These are phyloP conservation scores for Chaetomiaceae sp. DNA, from an alignment of 2,329 filamentous ascomycete species.

Conservation along the genomic window DNA sequence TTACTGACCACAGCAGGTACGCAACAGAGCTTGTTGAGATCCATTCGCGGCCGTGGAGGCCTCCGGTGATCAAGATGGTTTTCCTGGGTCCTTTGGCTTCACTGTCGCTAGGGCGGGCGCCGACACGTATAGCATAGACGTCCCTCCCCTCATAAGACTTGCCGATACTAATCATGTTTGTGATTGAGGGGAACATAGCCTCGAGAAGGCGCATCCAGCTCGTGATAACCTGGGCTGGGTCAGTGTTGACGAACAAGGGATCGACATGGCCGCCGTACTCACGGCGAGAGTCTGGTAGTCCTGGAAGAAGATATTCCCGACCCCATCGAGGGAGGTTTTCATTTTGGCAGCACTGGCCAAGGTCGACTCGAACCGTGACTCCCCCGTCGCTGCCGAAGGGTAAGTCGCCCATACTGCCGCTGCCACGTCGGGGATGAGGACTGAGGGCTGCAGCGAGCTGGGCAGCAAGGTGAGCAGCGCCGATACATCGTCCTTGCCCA, in stretches of 20 bases:
- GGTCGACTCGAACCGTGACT: conserved; percentile 21
- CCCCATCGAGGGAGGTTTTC: conserved; percentile 32
- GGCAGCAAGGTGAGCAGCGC: conserved; percentile 76
- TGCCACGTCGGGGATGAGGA: conserved; percentile 78
- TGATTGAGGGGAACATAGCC: conserved; percentile 82
- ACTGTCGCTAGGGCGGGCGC: conserved; percentile 34
- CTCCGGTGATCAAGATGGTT: conserved; percentile 59
- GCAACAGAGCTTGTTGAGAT: conserved; percentile 88
- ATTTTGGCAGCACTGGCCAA: conserved; percentile 29
- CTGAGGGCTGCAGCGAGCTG: conserved; percentile 61
- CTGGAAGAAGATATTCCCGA: conserved; percentile 80
- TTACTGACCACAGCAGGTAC: conserved; percentile 83
- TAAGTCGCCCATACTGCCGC: conserved; percentile 74
- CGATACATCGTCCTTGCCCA: conserved; percentile 72
- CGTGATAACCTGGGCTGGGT: conserved; percentile 47
- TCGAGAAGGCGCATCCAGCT: conserved; percentile 89
- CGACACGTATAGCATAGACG: conserved; percentile 76
- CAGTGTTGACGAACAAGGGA: neutral
- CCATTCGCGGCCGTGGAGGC: conserved; percentile 94
- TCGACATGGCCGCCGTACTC: conserved; percentile 19
- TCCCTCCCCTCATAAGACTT: conserved; percentile 81
- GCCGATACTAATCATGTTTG: conserved; percentile 71
- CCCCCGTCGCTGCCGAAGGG: conserved; percentile 41
- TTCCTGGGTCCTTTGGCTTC: conserved; percentile 32
- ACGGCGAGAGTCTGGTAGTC: conserved; percentile 87